A percentile compares a stretch with the other conserved stretches of the same genome.
Conservation (phyloP, 2,329 filamentous ascomycete genomes). For the Cryphonectria parasitica region DNA sequence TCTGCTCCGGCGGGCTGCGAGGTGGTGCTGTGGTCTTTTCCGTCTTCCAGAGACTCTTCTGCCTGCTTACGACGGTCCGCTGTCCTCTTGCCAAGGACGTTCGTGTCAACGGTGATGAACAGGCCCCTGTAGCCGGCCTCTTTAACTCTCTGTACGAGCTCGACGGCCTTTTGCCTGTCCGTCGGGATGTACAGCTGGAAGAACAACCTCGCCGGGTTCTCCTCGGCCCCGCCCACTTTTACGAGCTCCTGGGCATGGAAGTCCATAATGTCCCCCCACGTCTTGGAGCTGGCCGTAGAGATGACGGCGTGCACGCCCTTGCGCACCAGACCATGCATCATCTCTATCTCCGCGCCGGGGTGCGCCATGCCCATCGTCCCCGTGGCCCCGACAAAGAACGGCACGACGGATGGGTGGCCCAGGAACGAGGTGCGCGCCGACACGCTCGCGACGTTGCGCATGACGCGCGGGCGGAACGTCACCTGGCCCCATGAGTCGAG, state of each 20-base stretch:
- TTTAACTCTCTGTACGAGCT: conserved; percentile 40
- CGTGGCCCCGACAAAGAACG: conserved; percentile 54
- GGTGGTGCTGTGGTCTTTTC: conserved; percentile 21
- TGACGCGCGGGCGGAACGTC: conserved; percentile 36
- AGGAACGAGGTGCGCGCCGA: conserved; percentile 36
- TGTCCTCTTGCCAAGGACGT: conserved; percentile 31
- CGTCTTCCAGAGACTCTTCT: conserved; percentile 28
- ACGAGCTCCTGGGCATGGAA: conserved; percentile 38
- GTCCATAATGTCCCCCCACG: conserved; percentile 43
- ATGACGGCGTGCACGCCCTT: conserved; percentile 49
- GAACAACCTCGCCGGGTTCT: conserved; percentile 32
- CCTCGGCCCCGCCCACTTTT: conserved; percentile 33
- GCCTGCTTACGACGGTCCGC: conserved; percentile 33
- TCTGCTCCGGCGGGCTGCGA: neutral
- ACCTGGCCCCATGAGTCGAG: conserved; percentile 30
- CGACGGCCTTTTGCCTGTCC: conserved; percentile 39
- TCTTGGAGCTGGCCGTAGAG: conserved; percentile 29
- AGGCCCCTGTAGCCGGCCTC: conserved; percentile 42
- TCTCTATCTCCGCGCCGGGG: conserved; percentile 48
- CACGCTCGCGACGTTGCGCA: conserved; percentile 35
- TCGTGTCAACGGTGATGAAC: conserved; percentile 44
- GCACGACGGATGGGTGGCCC: conserved; percentile 51
- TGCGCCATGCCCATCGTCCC: conserved; percentile 49
- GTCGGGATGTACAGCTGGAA: conserved; percentile 43
- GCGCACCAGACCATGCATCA: conserved; percentile 49